phyloP scores from a whole-genome alignment of 192 early-diverging fungal species.

The Obelidium mucronatum region DNA sequence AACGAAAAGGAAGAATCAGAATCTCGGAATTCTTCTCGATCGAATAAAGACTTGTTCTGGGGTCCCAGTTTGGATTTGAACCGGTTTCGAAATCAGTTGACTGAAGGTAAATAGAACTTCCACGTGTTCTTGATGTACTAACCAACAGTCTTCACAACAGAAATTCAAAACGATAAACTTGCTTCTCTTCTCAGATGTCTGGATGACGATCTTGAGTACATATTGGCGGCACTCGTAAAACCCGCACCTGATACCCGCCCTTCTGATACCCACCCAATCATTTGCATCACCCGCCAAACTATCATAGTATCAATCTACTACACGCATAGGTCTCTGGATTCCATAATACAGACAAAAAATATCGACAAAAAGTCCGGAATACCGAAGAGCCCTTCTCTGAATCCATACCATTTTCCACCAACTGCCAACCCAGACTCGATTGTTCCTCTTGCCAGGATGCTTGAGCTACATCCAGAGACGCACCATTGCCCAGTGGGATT shows the following conservation, averaged over 20 bases:
- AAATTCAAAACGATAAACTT: neutral
- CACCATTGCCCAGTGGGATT: neutral
- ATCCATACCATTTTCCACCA: neutral
- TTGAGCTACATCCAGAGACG: neutral
- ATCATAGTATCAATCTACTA: neutral
- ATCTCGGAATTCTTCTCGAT: neutral
- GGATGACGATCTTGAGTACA: slow-evolving; percentile 7
- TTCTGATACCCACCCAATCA: neutral
- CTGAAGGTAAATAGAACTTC: neutral
- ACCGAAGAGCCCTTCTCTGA: neutral
- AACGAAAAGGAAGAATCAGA: neutral
- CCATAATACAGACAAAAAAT: neutral
- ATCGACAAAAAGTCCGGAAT: neutral
- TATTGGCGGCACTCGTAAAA: neutral
- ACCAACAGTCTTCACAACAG: neutral
- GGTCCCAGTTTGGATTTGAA: neutral
- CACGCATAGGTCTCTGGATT: neutral
- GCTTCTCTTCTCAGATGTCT: neutral
- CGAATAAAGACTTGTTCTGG: neutral
- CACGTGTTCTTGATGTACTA: neutral
- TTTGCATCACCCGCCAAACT: neutral
- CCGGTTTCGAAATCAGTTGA: neutral
- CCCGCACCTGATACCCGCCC: slow-evolving; percentile 10
- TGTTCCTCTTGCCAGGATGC: neutral
- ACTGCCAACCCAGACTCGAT: neutral